phyloP scores from a whole-genome alignment of 768 basidiomycete genomes.

The Tricholomella constricta region DNA sequence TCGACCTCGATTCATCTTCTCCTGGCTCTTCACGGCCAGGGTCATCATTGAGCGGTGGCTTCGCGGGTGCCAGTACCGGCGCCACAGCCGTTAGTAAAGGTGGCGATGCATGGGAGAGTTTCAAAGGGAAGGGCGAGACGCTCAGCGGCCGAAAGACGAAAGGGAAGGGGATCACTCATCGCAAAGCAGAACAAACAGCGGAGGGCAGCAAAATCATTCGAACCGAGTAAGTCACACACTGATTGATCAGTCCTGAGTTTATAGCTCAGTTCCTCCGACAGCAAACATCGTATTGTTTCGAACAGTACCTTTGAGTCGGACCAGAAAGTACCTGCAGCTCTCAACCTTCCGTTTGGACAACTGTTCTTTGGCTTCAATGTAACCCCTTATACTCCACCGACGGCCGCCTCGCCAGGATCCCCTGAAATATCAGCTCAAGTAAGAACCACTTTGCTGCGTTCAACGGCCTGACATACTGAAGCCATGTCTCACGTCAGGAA shows the following conservation, averaged over 20 bases:
- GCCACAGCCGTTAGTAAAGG: constrained; percentile 63
- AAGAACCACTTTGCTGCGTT: constrained; percentile 28
- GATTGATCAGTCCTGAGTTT: background rate
- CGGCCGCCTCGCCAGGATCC: constrained; percentile 29
- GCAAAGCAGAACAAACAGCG: constrained; percentile 77
- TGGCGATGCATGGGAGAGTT: constrained; percentile 90
- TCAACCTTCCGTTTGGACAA: constrained; percentile 90
- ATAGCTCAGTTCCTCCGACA: constrained; percentile 33
- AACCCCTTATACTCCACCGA: constrained; percentile 62
- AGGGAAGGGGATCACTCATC: constrained; percentile 88
- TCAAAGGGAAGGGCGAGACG: constrained; percentile 94
- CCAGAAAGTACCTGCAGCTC: constrained; percentile 81
- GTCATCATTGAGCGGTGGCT: constrained; percentile 71
- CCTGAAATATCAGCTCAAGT: constrained; percentile 26
- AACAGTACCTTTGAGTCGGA: constrained; percentile 75
- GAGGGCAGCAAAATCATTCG: constrained; percentile 86
- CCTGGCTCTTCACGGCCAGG: constrained; percentile 85
- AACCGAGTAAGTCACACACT: constrained; percentile 69
- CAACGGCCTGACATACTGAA: background rate
- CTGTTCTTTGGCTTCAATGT: constrained; percentile 96
- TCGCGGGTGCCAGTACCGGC: constrained; percentile 53
- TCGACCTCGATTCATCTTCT: constrained; percentile 84
- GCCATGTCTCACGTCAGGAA: constrained; percentile 28
- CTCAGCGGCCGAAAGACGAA: constrained; percentile 90
- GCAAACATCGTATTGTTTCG: constrained; percentile 83